A percentile compares a stretch with the other conserved stretches of the same genome.
These are phyloP conservation scores for Sordariomycetes sp. DNA, from an alignment of 2,329 filamentous ascomycete species.

Conservation along the genomic window DNA sequence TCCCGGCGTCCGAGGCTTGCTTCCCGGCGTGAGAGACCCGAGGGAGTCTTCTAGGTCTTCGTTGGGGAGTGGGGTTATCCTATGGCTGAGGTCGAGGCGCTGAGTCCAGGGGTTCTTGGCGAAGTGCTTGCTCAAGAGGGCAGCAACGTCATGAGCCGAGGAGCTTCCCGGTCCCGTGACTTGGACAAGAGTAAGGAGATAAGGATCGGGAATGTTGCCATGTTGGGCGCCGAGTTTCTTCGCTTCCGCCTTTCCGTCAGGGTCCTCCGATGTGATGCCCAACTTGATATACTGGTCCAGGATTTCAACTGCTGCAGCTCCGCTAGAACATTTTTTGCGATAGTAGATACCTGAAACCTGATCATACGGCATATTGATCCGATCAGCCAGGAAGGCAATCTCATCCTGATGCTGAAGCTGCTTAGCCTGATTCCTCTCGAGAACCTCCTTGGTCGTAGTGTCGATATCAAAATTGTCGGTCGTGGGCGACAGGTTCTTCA, in stretches of 20 bases:
- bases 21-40: not conserved
- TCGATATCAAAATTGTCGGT: not conserved
- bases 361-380: constrained; percentile 28
- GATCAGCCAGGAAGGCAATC: constrained; percentile 33
- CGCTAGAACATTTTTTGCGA: constrained; percentile 25
- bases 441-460: constrained; percentile 3
- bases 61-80: constrained; percentile 22
- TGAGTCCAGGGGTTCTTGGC: constrained; percentile 25
- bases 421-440: constrained; percentile 7
- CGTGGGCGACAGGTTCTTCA: constrained; percentile 15
- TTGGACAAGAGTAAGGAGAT: constrained; percentile 31
- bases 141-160: constrained; percentile 29
- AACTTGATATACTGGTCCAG: constrained; percentile 31
- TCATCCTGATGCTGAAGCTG: constrained; percentile 26
- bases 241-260: constrained; percentile 17
- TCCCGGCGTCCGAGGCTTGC: constrained; percentile 2
- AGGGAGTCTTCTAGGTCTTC: constrained; percentile 17
- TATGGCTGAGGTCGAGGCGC: constrained; percentile 27
- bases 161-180: constrained; percentile 22
- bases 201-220: constrained; percentile 31
- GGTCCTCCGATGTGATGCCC: constrained; percentile 21
- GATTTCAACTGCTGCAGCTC: constrained; percentile 29
- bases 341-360: constrained; percentile 31
- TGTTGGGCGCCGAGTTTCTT: constrained; percentile 26
- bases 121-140: constrained; percentile 31